Evolutionary conservation across 140 eudicot genomes (phyloP), one percentile per base, ranked within the genome.

Genomic region (Flaveria floridana): DNA sequence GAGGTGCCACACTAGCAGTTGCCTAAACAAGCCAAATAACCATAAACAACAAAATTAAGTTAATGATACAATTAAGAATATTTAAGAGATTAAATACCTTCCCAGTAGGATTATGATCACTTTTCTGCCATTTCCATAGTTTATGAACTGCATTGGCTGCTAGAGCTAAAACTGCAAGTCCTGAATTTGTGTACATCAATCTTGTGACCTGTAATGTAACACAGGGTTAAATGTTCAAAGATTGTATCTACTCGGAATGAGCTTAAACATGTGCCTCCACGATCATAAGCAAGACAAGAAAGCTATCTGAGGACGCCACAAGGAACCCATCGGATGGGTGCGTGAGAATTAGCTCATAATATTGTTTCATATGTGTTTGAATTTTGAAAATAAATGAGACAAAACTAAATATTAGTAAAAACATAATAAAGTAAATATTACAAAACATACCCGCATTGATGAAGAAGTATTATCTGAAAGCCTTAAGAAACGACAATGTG

Each of bases 131-230:
- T 71, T 84, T 88, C 95, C 95, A 90, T 41, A 90, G 81, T 76
- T 86, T 90, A 88, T 90, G 97, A 1, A 88, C 92, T 68, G 92
- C 97, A 79, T 90, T 88, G 42, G 92, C 86, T 47, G 88, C 85
- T 75, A 90, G 82, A 28, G 97, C 97, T 83, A 90, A 79, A 48
- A 90, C 81, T 64, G 86, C 91, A 74, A 74, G 14, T 25, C 97
- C 97, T 9, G 95, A 84, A 78, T 90, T 90, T 18, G 90, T 90
- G 78, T 90, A 90, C 19, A 88, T 83, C 82, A 90, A 79, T 77
- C 91, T 88, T 62, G 91, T 73, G 61, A 90, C 88, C 97, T 90
- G 81, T 58, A 78, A 61, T 46, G 26, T 15, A 19, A 18, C 10
- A 4, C 42, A 62, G 18, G 42, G 65, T 11, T 7, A 23, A 59